These are phyloP conservation scores for Fragosphaeria purpurea DNA, from an alignment of 2,329 filamentous ascomycete genomes.

Conservation along the genomic window DNA sequence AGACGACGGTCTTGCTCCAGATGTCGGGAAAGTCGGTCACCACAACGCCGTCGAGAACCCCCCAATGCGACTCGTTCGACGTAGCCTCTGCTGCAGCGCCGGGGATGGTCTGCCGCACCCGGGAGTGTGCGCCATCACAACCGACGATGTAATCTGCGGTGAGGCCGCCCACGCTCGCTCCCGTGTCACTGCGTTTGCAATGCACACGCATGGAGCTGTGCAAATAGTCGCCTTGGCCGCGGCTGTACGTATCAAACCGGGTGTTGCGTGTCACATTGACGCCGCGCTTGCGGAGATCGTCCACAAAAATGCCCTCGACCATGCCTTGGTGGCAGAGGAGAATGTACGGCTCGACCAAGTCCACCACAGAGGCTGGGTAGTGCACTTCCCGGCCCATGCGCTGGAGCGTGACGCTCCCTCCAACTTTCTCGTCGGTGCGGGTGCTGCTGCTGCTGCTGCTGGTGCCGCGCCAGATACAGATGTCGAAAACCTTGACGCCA, in stretches of 20 bases:
- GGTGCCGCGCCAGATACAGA: slow-evolving; percentile 57
- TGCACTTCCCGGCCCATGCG: slow-evolving; percentile 39
- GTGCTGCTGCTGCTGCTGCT: slow-evolving; percentile 11
- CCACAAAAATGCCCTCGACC: slow-evolving; percentile 59
- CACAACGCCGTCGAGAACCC: slow-evolving; percentile 59
- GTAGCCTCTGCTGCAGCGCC: slow-evolving; percentile 1
- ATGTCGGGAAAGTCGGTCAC: slow-evolving; percentile 65
- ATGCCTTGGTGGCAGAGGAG: slow-evolving; percentile 61
- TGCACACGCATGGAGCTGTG: slow-evolving; percentile 36
- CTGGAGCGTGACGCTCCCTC: slow-evolving; percentile 37
- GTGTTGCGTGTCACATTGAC: slow-evolving; percentile 54
- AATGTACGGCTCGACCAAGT: slow-evolving; percentile 44
- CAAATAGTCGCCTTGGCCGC: slow-evolving; percentile 28
- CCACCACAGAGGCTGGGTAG: slow-evolving; percentile 42
- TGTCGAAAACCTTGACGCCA: slow-evolving; percentile 62
- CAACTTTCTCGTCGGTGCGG: no score
- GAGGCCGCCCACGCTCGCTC: slow-evolving; percentile 29
- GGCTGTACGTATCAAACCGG: slow-evolving; percentile 47
- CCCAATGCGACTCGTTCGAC: slow-evolving; percentile 42
- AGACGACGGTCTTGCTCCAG: slow-evolving; percentile 63
- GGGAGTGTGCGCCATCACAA: slow-evolving; percentile 63
- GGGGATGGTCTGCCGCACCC: slow-evolving; percentile 54
- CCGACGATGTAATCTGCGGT: slow-evolving; percentile 56
- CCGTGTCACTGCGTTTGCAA: slow-evolving; percentile 38
- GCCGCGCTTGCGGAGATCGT: slow-evolving; percentile 56